These are phyloP conservation scores for Daldinia grandis DNA, from an alignment of 495 filamentous ascomycete genomes.

Conservation along the genomic window DNA sequence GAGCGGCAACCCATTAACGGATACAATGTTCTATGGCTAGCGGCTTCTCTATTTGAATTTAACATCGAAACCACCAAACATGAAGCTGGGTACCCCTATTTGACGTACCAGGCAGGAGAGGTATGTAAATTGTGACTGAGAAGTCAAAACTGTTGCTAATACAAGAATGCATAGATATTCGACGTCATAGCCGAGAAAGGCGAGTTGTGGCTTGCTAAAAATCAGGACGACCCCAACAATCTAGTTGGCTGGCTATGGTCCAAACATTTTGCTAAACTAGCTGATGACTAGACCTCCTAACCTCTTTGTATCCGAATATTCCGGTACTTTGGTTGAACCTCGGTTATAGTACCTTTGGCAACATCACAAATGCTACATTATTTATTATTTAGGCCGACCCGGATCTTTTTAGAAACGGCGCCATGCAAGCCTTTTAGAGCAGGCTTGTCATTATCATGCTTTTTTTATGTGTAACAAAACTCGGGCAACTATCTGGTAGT, in stretches of 20 bases:
- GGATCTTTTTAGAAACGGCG: conserved; percentile 12
- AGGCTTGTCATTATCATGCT: conserved; percentile 20
- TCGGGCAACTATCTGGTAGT: conserved; percentile 18
- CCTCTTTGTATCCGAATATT: conserved; percentile 6
- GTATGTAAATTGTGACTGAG: conserved; percentile 50
- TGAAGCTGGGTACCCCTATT: conserved; percentile 94
- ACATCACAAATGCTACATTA: conserved; percentile 6
- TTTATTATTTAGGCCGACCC: conserved; percentile 1
- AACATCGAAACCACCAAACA: conserved; percentile 90
- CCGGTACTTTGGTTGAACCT: conserved; percentile 1
- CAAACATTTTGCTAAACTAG: conserved; percentile 90
- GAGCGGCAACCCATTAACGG: conserved; percentile 54
- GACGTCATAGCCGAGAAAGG: conserved; percentile 94
- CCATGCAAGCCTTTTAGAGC: conserved; percentile 7
- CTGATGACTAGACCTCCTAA: conserved; percentile 53
- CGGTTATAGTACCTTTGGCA: background rate
- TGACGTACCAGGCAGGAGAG: conserved; percentile 93
- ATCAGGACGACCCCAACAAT: conserved; percentile 84
- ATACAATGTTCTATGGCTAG: conserved; percentile 78
- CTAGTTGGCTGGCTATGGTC: conserved; percentile 99
- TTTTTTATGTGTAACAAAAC: conserved; percentile 39
- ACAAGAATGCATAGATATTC: conserved; percentile 64
- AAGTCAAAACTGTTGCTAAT: conserved; percentile 18
- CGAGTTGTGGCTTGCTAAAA: conserved; percentile 96
- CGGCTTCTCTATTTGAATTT: conserved; percentile 94